Evolutionary conservation across 495 filamentous ascomycete genomes (phyloP).

Genomic region (Mytilinidion resinicola): DNA sequence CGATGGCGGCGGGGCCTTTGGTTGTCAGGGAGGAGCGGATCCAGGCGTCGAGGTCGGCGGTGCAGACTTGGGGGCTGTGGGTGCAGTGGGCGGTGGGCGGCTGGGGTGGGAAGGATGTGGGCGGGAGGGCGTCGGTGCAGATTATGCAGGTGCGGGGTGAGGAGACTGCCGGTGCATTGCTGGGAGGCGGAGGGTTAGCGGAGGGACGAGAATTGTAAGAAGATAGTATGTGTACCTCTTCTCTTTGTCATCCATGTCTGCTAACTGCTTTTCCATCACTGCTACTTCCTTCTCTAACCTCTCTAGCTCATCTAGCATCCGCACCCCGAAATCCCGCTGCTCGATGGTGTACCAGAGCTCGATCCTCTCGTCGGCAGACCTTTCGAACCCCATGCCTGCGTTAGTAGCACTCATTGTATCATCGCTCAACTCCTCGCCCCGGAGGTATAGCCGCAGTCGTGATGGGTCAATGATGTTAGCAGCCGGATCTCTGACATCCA

Average conservation of each 20-base stretch:
- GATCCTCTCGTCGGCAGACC: background rate
- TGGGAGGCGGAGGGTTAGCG: background rate
- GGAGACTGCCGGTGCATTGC: background rate
- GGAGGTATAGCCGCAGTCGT: too few relatives aligned
- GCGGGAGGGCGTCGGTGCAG: background rate
- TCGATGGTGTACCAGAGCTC: background rate
- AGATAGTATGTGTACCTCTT: background rate
- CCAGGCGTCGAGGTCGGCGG: conserved; percentile 1
- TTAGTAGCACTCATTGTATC: background rate
- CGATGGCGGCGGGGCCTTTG: background rate
- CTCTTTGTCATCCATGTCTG: background rate
- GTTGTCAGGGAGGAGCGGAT: background rate
- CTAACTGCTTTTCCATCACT: background rate
- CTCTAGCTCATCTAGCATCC: background rate
- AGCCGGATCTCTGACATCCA: too few relatives aligned
- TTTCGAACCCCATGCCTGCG: background rate
- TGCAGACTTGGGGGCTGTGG: conserved; percentile 1
- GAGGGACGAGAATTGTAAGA: too few relatives aligned
- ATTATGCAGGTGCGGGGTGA: background rate
- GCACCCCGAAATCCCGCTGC: background rate
- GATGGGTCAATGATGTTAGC: too few relatives aligned
- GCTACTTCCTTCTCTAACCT: background rate
- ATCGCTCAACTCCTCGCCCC: background rate
- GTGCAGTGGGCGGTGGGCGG: background rate
- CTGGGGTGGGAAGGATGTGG: background rate